Evolutionary conservation across 2,329 filamentous ascomycete genomes (phyloP), one percentile per base, ranked within the genome.

Genomic region (Monascus ruber): DNA sequence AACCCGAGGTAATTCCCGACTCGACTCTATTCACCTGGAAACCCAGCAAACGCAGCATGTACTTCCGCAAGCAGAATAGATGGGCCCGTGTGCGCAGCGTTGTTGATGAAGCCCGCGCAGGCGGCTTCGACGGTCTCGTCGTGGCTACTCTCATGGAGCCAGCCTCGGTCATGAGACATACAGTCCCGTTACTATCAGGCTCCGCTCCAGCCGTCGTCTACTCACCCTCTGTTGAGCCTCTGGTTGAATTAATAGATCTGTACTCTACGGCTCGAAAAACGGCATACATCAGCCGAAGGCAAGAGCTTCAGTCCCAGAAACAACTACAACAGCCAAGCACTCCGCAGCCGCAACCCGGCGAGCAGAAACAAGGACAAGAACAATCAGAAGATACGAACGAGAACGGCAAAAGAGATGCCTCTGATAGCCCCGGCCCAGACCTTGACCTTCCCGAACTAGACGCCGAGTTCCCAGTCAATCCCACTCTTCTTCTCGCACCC

Each of bases 161-260:
- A 1, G 66, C 79, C 11, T 83, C 79, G 1, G 75, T 95, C 24
- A 68, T 96, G 42, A 78, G 77, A 36, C 74, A 86, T 50, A 68
- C 79, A 0, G 74, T 96, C 0, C 88, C 89, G 0, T 72, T 96
- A 0, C 73, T 98, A 1, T 74, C 80, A 0, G 87, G 88, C 25
- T 88, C 86, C 9, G 86, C 85, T 0, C 80, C 85, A 11, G 76
- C 96, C 1, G 84, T 88, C 33, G 80, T 95, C 29, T 96, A 94
- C 69, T 83, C 78, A 5, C 83, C 83, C 0, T 79, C 77, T 7
- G 72, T 89, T 31, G 91, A 96, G 60, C 79, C 87, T 0, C 71
- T 96, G 5, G 76, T 81, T 0, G 72, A 77, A 45, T 67, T 95
- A 4, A 79, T 82, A 42, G 91, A 98, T 58, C 77, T 81, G 48